phyloP scores from a whole-genome alignment of 2,329 filamentous ascomycete genomes.

The Alternaria panax region DNA sequence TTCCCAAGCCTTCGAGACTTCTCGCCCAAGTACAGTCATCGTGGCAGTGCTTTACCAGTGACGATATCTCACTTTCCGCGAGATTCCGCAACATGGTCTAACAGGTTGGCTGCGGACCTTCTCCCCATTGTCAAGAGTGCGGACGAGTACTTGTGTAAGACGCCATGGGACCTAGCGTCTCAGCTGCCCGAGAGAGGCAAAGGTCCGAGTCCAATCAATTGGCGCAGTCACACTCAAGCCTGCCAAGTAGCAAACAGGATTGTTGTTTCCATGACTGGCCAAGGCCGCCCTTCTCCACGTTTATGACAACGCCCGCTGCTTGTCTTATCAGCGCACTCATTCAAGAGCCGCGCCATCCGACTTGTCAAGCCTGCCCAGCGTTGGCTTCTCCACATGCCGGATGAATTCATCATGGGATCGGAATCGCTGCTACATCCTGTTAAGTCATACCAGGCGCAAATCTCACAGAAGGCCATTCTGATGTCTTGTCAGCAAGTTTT shows the following conservation, averaged over 20 bases:
- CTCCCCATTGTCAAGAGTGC: slow-evolving; percentile 23
- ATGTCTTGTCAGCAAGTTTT: not conserved
- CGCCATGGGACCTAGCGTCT: slow-evolving; percentile 30
- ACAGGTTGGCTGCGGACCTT: slow-evolving; percentile 5
- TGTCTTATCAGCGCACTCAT: slow-evolving; percentile 29
- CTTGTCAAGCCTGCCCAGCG: slow-evolving; percentile 21
- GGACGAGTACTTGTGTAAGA: slow-evolving; percentile 24
- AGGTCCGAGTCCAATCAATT: slow-evolving; percentile 40
- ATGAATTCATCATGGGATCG: slow-evolving; percentile 4
- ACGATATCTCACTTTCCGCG: not conserved
- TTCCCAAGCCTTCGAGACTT: not conserved
- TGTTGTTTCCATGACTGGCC: slow-evolving; percentile 40
- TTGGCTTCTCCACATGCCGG: slow-evolving; percentile 17
- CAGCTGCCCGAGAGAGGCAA: slow-evolving; percentile 44
- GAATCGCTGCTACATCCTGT: not conserved
- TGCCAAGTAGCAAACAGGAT: slow-evolving; percentile 44
- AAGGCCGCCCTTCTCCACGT: slow-evolving; percentile 29
- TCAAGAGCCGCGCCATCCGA: slow-evolving; percentile 44
- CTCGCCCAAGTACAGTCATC: not conserved
- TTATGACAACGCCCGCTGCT: slow-evolving; percentile 27
- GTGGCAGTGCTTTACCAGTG: slow-evolving; percentile 6
- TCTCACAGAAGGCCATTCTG: not conserved
- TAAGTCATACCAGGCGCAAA: not conserved
- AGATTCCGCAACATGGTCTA: not conserved
- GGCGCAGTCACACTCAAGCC: slow-evolving; percentile 43